These are phyloP conservation scores for Sclerotinia minor DNA, from an alignment of 2,329 filamentous ascomycete species.

Conservation along the genomic window DNA sequence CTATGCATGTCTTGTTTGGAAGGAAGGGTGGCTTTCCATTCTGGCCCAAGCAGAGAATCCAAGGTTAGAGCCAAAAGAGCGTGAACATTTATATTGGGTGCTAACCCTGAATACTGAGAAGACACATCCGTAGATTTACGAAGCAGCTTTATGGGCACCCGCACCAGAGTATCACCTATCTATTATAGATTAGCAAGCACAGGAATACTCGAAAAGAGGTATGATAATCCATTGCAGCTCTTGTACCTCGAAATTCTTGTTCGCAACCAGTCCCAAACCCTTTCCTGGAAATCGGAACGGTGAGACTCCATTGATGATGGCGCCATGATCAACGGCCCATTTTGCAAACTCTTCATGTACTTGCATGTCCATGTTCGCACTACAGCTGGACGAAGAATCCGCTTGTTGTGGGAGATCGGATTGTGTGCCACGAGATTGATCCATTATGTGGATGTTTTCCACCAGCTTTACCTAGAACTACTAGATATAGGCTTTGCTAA, in stretches of 20 bases:
- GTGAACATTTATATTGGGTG: constrained; percentile 57
- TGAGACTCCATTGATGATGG: constrained; percentile 66
- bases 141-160: constrained; percentile 12
- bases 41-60: constrained; percentile 50
- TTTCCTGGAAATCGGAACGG: constrained; percentile 68
- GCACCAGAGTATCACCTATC: constrained; percentile 16
- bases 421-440: neutral
- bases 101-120: neutral
- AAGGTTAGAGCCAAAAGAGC: constrained; percentile 70
- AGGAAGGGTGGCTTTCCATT: constrained; percentile 71
- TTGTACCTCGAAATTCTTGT: constrained; percentile 60
- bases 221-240: neutral
- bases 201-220: neutral
- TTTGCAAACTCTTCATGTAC: constrained; percentile 56
- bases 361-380: constrained; percentile 34
- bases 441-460: neutral
- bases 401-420: constrained; percentile 4
- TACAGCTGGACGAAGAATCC: constrained; percentile 1
- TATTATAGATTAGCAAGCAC: constrained; percentile 21
- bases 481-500: neutral
- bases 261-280: constrained; percentile 77
- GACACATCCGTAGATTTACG: constrained; percentile 20
- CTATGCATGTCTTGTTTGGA: constrained; percentile 57
- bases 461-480: constrained; percentile 20
- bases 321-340: constrained; percentile 67